Evolutionary conservation across 352 stramenopile species (phyloP).

Genomic region (Phytopythium ostracodes): DNA sequence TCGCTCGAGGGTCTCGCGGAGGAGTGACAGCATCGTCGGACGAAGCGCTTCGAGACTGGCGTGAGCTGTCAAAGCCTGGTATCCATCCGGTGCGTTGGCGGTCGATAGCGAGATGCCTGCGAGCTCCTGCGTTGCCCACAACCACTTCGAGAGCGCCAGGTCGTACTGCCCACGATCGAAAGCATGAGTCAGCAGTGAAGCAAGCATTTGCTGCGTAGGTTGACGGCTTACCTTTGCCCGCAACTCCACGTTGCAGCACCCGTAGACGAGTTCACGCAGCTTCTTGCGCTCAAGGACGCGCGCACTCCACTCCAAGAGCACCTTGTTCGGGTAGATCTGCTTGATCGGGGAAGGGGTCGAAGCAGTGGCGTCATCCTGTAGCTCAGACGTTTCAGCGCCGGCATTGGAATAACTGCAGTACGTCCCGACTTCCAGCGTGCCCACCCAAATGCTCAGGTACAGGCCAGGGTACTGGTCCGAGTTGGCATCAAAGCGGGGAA

Average conservation of each 20-base stretch:
- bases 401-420: conserved; percentile 28
- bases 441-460: conserved; percentile 52
- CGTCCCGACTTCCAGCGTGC: conserved; percentile 45
- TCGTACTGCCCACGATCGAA: conserved; percentile 39
- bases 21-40: conserved; percentile 30
- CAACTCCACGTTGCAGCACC: conserved; percentile 46
- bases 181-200: not conserved
- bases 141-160: conserved; percentile 62
- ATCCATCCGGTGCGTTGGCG: not conserved
- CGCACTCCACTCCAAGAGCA: conserved; percentile 48
- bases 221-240: conserved; percentile 38
- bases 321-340: conserved; percentile 43
- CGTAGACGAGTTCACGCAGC: conserved; percentile 39
- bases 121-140: conserved; percentile 57
- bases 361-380: conserved; percentile 5
- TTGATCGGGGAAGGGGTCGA: conserved; percentile 16
- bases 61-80: conserved; percentile 17
- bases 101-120: conserved; percentile 5
- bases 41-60: conserved; percentile 41
- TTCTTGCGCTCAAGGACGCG: conserved; percentile 39
- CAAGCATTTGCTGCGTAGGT: not conserved
- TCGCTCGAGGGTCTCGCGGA: conserved; percentile 44
- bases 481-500: conserved; percentile 25
- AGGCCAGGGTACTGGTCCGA: conserved; percentile 40
- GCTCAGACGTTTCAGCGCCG: conserved; percentile 12